These are phyloP conservation scores for Melanogaster broomeanus DNA, from an alignment of 768 basidiomycete species.

Conservation along the genomic window DNA sequence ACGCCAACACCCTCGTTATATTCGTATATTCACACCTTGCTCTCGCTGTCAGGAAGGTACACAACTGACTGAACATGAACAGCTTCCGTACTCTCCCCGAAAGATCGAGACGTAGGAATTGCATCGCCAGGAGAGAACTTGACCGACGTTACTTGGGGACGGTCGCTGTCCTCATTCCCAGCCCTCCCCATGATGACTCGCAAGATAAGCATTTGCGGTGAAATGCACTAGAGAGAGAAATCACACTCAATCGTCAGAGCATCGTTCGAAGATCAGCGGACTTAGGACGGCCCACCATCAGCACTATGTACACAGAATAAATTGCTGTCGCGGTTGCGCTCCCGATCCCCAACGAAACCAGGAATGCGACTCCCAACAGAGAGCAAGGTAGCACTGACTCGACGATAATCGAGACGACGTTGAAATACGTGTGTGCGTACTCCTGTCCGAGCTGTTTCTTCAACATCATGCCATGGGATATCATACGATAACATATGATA, in stretches of 20 bases:
- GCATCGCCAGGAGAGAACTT: slow-evolving; percentile 5
- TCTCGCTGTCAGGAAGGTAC: not conserved
- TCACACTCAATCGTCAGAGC: not conserved
- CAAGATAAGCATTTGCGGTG: slow-evolving; percentile 27
- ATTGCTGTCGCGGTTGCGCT: slow-evolving; percentile 15
- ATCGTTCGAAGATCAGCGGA: not conserved
- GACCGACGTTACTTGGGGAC: slow-evolving; percentile 4
- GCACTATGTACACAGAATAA: slow-evolving; percentile 18
- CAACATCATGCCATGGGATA: slow-evolving; percentile 11
- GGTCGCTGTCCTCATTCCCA: slow-evolving; percentile 16
- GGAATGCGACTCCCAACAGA: slow-evolving; percentile 24
- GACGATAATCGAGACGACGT: slow-evolving; percentile 13
- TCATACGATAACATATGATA: slow-evolving; percentile 21
- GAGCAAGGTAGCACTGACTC: slow-evolving; percentile 30
- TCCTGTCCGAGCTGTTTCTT: slow-evolving; percentile 19
- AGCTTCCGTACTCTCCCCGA: not conserved
- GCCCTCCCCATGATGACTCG: slow-evolving; percentile 19
- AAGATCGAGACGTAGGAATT: too few species aligned
- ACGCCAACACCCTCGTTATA: not conserved
- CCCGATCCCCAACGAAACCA: slow-evolving; percentile 18
- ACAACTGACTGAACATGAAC: not conserved
- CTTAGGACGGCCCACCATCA: slow-evolving; percentile 19
- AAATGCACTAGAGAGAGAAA: slow-evolving; percentile 16
- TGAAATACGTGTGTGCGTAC: slow-evolving; percentile 21
- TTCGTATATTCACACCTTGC: not conserved